Evolutionary conservation across 2,329 filamentous ascomycete genomes (phyloP), one percentile per base, ranked within the genome.

Genomic region (Verticillium albo-atrum): DNA sequence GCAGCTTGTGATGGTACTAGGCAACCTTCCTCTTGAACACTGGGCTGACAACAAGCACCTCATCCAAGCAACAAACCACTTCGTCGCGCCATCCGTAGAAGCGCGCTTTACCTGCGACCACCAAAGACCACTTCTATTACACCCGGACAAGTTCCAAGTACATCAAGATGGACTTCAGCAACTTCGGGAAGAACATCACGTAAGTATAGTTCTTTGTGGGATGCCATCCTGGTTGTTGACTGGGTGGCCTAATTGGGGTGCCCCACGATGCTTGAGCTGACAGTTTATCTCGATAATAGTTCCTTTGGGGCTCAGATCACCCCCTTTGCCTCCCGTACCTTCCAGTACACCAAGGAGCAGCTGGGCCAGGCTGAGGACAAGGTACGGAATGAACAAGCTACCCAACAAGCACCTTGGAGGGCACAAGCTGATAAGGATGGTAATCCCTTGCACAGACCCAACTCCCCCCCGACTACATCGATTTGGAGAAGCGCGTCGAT

Each of bases 281-380:
- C 54, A 54, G 50, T 54, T 61, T 64, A 63, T 28, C 17, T 3
- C 9, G 1, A 7, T 70, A 71, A 72, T 68, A 82, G 81, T 71
- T 82, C 79, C 71, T 74, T 86, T 71, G 93, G 92, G 72, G 89
- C 90, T 65, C 88, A 89, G 68, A 91, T 98, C 77, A 92, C 91
- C 66, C 95, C 95, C 35, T 97, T 96, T 74, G 92, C 93, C 65
- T 90, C 92, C 71, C 90, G 94, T 72, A 97, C 92, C 60, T 92
- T 96, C 76, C 95, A 99, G 81, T 96, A 94, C 81, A 91, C 97
- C 74, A 97, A 96, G 82, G 95, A 99, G 79, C 93, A 97, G 79
- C 86, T 98, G 63, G 95, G 95, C 56, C 91, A 96, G 77, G 91
- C 87, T 63, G 93, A 97, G 66, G 95, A 98, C 76, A 97, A 95